These are phyloP conservation scores for Aspergillus thermomutatus DNA, from an alignment of 2,329 filamentous ascomycete species.

Conservation along the genomic window DNA sequence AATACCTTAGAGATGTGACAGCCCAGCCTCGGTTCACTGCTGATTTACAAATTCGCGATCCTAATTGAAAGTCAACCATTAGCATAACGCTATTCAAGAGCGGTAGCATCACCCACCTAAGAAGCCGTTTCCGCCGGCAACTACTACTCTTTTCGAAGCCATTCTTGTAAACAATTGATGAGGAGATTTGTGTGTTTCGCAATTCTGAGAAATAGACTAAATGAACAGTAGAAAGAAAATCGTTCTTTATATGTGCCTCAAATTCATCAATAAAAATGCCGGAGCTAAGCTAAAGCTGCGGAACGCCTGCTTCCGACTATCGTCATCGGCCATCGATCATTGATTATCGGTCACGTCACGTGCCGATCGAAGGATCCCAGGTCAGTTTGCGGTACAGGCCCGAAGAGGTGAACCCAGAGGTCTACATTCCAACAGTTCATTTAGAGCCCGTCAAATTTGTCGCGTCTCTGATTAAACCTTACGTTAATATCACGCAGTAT, in stretches of 20 bases:
- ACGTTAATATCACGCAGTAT: conserved; percentile 29
- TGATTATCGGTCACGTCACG: background rate
- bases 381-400: background rate
- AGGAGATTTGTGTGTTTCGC: background rate
- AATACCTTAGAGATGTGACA: conserved; percentile 85
- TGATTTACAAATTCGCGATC: conserved; percentile 82
- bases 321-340: background rate
- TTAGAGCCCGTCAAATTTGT: background rate
- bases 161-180: conserved; percentile 29
- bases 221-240: background rate
- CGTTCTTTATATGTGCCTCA: background rate
- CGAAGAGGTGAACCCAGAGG: background rate
- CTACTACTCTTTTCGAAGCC: conserved; percentile 73
- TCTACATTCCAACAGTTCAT: background rate
- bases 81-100: background rate
- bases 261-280: background rate
- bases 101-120: conserved; percentile 54
- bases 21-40: conserved; percentile 84
- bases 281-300: background rate
- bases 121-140: conserved; percentile 93
- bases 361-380: background rate
- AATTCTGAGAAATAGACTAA: background rate
- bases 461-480: background rate
- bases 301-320: background rate
- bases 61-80: conserved; percentile 30